Conservation (phyloP, 768 basidiomycete species). For the Trametes cinnabarina region DNA sequence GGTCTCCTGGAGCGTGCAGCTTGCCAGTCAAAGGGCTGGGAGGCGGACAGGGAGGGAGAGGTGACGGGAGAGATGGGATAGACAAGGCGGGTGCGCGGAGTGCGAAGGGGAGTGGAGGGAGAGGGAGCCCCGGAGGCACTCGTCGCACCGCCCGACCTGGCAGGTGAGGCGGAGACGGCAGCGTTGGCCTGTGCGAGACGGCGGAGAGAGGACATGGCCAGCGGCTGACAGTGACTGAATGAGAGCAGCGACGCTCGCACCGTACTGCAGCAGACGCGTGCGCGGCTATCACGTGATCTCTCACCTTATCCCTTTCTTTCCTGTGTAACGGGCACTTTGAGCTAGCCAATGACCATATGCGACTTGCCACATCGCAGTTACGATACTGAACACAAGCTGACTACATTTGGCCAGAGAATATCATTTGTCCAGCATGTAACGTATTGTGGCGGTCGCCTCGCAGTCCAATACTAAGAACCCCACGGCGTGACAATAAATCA, state of each 20-base stretch:
- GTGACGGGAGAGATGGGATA: slow-evolving; percentile 56
- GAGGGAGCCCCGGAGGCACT: slow-evolving; percentile 28
- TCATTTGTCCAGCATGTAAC: too few species aligned
- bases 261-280: slow-evolving; percentile 14
- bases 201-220: slow-evolving; percentile 23
- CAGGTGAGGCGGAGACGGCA: slow-evolving; percentile 19
- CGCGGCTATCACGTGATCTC: too few species aligned
- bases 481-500: slow-evolving; percentile 24
- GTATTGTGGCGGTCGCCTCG: slow-evolving; percentile 12
- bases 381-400: too few species aligned
- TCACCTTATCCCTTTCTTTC: too few species aligned
- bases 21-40: slow-evolving; percentile 83
- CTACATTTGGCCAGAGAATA: too few species aligned
- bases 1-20: slow-evolving; percentile 69
- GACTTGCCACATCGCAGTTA: too few species aligned
- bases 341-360: too few species aligned
- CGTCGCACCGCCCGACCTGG: slow-evolving; percentile 10
- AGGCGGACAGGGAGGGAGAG: slow-evolving; percentile 73
- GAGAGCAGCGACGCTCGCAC: too few species aligned
- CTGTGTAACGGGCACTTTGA: too few species aligned
- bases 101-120: slow-evolving; percentile 36
- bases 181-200: slow-evolving; percentile 28
- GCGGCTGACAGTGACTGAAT: too few species aligned
- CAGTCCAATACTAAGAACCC: slow-evolving; percentile 14
- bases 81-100: slow-evolving; percentile 42